A percentile compares a stretch with the other conserved stretches of the same genome.
phyloP scores from a whole-genome alignment of 2,329 filamentous ascomycete genomes.

The Pseudogymnoascus sp. region DNA sequence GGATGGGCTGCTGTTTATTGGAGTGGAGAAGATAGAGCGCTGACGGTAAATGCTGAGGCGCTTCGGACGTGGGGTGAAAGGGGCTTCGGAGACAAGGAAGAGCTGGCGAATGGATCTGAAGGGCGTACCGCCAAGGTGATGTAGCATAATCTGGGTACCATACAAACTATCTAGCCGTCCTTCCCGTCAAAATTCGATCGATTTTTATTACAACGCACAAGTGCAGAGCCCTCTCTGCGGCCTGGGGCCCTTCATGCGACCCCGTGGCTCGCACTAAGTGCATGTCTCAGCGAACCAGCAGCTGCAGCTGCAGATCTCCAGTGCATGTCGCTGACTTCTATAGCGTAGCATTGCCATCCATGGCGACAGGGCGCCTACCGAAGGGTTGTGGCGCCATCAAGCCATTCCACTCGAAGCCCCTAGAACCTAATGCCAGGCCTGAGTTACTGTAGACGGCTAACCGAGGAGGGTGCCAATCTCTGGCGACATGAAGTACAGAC shows the following conservation, averaged over 20 bases:
- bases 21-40: conserved; percentile 50
- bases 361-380: not conserved
- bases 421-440: not conserved
- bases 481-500: not conserved
- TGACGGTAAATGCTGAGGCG: not conserved
- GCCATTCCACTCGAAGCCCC: not conserved
- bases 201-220: conserved; percentile 6
- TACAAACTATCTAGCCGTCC: not conserved
- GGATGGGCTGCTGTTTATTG: conserved; percentile 64
- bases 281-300: not conserved
- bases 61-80: not conserved
- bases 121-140: not conserved
- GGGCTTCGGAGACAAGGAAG: not conserved
- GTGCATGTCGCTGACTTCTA: not conserved
- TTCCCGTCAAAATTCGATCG: not conserved
- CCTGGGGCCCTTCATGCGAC: not conserved
- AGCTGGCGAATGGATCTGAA: conserved; percentile 2
- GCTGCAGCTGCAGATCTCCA: not conserved
- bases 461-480: not conserved
- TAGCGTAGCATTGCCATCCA: not conserved
- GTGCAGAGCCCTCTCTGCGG: not conserved
- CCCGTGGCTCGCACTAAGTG: not conserved
- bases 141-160: not conserved
- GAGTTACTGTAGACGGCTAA: not conserved
- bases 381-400: not conserved